A percentile compares a stretch with the other conserved stretches of the same genome.
Evolutionary conservation across 192 early-diverging fungal genomes (phyloP).

Genomic region (Coemansia sp.): DNA sequence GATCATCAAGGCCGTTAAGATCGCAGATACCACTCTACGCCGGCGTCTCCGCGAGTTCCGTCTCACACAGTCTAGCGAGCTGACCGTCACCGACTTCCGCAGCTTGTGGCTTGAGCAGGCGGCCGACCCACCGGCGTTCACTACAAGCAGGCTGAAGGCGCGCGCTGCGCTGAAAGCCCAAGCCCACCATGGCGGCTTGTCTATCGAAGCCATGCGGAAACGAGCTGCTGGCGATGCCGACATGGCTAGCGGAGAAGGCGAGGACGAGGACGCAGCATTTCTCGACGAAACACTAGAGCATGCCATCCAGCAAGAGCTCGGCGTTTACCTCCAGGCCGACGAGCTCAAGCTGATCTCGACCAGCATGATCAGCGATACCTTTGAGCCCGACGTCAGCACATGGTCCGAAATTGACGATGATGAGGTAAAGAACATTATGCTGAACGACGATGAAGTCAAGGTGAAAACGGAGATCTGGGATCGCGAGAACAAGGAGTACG

Average conservation of each 20-base stretch:
- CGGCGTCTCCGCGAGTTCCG: constrained; percentile 85
- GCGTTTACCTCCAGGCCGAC: constrained; percentile 26
- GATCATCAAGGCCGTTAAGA: constrained; percentile 88
- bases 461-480: constrained; percentile 87
- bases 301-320: constrained; percentile 32
- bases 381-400: constrained; percentile 47
- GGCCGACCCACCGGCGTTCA: constrained; percentile 85
- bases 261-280: constrained; percentile 6
- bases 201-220: not conserved
- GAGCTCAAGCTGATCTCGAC: constrained; percentile 25
- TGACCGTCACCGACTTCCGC: constrained; percentile 83
- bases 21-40: constrained; percentile 83
- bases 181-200: constrained; percentile 11
- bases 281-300: constrained; percentile 19
- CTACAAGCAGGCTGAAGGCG: constrained; percentile 52
- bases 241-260: constrained; percentile 15
- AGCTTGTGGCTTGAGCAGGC: constrained; percentile 81
- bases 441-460: constrained; percentile 78
- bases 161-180: constrained; percentile 47
- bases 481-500: constrained; percentile 84
- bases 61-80: constrained; percentile 71
- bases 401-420: constrained; percentile 75
- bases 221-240: not conserved
- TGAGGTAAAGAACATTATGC: constrained; percentile 68
- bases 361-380: constrained; percentile 7